Base-by-base conservation (phyloP, 495 filamentous ascomycete species). In the Tetracladium marchalianum region DNA sequence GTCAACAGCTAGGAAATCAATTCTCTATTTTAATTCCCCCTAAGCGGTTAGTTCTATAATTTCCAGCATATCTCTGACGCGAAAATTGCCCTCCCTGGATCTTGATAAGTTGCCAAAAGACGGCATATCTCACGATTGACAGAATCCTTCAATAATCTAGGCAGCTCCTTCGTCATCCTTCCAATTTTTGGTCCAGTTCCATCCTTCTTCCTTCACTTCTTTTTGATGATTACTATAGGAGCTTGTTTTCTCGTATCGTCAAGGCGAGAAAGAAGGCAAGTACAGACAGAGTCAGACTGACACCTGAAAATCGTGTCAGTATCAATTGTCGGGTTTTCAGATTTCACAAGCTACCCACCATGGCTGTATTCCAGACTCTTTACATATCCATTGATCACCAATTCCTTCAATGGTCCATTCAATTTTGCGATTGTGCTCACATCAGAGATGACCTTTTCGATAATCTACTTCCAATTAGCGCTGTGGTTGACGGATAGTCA, bases 321-420 rank as follows among this genome's bases (percentile, higher is more conserved):
- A 17, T 44, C 24, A 40, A 22, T 41, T 13, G 18, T 7, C 17
- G 16, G n/a, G 35, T 24, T 35, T 13, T 31, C 40, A 18, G 8
- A 41, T 22, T 32, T 44, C 11, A 31, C 35, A 18, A n/a, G 18
- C 12, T 10, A 51, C 48, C 41, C 19, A 51, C 48, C 24, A 24
- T 45, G 42, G 15, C 48, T 49, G 18, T 36, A 36, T 35, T 49
- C 39, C 17, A 49, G 31, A 43, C 46, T 49, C 33, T 43, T 31
- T 6, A 43, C 46, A 43, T 49, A 49, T 27, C 46, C 19, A 17
- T 42, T 12, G 2, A 49, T 38, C 11, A 49, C 46, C 9, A 49
- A 13, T 9, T 12, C 8, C 36, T 22, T n/a, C 12, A 49, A 16
- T 27, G 38, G 24, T 15, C 37, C 39, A 27, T 36, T 22, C 8